phyloP scores from a whole-genome alignment of 106 monocot genomes.

The Dioscorea dumetorum region DNA sequence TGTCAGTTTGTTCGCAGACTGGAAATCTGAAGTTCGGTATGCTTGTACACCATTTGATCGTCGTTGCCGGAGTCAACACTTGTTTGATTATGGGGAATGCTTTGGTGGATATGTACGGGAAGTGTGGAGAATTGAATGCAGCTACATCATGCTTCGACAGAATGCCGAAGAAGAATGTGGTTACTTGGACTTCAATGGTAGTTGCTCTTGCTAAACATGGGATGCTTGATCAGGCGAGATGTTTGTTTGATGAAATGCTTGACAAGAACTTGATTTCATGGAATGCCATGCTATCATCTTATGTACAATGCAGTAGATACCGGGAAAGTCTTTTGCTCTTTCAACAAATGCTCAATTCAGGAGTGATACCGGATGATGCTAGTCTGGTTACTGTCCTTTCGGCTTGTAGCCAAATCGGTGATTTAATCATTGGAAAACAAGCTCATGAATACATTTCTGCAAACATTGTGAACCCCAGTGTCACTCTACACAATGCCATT shows the following conservation, averaged over 20 bases:
- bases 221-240: conserved; percentile 29
- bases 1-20: conserved; percentile 38
- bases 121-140: conserved; percentile 34
- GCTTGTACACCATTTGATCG: conserved; percentile 27
- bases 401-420: conserved; percentile 47
- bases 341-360: conserved; percentile 26
- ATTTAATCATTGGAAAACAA: conserved; percentile 37
- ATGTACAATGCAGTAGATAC: conserved; percentile 23
- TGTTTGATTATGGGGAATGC: conserved; percentile 60
- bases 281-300: conserved; percentile 68
- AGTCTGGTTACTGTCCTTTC: conserved; percentile 40
- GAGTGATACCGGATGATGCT: conserved; percentile 38
- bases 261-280: conserved; percentile 47
- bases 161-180: conserved; percentile 39
- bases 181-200: conserved; percentile 63
- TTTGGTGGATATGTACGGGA: conserved; percentile 73
- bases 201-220: conserved; percentile 45
- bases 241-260: conserved; percentile 42
- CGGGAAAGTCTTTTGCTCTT: conserved; percentile 40
- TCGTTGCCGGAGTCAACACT: conserved; percentile 9
- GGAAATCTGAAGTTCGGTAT: conserved; percentile 24
- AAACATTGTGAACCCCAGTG: conserved; percentile 18
- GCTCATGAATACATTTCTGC: conserved; percentile 24
- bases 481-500: conserved; percentile 30
- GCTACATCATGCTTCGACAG: conserved; percentile 37